Evolutionary conservation across 1,284 basidiomycete species (phyloP).

Genomic region (Irpex rosettiformis): DNA sequence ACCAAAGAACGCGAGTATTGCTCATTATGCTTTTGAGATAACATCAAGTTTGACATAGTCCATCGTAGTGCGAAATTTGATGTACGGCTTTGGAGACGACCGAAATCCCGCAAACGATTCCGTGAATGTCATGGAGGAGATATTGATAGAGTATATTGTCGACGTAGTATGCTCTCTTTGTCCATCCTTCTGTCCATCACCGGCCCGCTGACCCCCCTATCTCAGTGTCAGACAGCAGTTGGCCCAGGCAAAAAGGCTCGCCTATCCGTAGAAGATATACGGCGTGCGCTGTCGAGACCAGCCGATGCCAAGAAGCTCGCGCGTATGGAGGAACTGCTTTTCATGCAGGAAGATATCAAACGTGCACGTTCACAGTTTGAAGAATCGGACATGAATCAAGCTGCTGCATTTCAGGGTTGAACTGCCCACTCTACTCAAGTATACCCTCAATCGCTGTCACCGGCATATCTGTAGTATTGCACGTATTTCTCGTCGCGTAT

Average conservation of each 20-base stretch:
- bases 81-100: slow-evolving; percentile 96
- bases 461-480: not conserved
- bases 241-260: slow-evolving; percentile 67
- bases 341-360: slow-evolving; percentile 91
- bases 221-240: slow-evolving; percentile 71
- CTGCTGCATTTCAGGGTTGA: slow-evolving; percentile 26
- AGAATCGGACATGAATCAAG: slow-evolving; percentile 57
- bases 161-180: slow-evolving; percentile 64
- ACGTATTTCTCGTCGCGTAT: no score
- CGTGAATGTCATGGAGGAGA: slow-evolving; percentile 91
- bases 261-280: slow-evolving; percentile 77
- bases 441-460: not conserved
- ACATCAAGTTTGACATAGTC: slow-evolving; percentile 9
- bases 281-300: slow-evolving; percentile 69
- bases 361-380: slow-evolving; percentile 81
- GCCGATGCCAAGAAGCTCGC: slow-evolving; percentile 86
- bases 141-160: slow-evolving; percentile 86
- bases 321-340: slow-evolving; percentile 83
- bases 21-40: not conserved
- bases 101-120: slow-evolving; percentile 84
- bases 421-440: not conserved
- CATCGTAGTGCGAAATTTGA: slow-evolving; percentile 72
- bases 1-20: slow-evolving; percentile 68
- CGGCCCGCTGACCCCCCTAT: not conserved
- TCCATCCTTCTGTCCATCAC: slow-evolving; percentile 5